Evolutionary conservation across 2,329 filamentous ascomycete species (phyloP), one percentile per base, ranked within the genome.

Genomic region (Botrytis hyacinthi): DNA sequence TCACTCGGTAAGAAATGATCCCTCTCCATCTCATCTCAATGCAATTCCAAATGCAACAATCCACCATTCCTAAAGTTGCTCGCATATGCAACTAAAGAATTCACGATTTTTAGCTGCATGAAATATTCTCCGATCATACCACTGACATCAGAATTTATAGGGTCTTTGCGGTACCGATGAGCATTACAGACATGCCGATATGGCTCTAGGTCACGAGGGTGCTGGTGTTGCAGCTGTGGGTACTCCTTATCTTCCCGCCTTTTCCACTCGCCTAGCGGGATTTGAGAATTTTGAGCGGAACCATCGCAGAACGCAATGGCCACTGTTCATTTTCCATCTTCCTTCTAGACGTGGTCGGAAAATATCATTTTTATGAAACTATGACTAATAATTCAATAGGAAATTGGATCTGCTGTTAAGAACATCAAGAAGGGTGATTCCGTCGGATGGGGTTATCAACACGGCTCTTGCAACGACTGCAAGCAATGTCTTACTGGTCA

Each of bases 141-240:
- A 68, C 48, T 68, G 29, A 68, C 66, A 32, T 68, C n/a, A 57
- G 0, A 42, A 29, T 57, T 29, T 32, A 12, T 32, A 68, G 66
- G 91, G 91, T 44, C 83, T 92, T 70, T 93, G 91, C 80, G 89
- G 88, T 68, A 92, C 91, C 5, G 86, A 85, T 74, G 76, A 84
- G 67, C 84, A 86, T 76, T 82, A 80, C 74, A 78, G 72, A 73
- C 73, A 76, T 10, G 81, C 62, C 3, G 82, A 83, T 72, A 82
- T 83, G 80, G 83, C 78, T 20, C 81, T 87, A 0, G 86, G 86
- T 10, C 86, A 88, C 76, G 86, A 88, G 78, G 85, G 86, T 67
- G 82, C 85, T 46, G 86, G 86, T 59, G 66, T 84, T 42, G 81
- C 87, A 18, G 81, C 83, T 72, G 78, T 79, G 74, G 68, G 71